Conservation (phyloP, 2,329 filamentous ascomycete species). For the Colletotrichum sublineola region DNA sequence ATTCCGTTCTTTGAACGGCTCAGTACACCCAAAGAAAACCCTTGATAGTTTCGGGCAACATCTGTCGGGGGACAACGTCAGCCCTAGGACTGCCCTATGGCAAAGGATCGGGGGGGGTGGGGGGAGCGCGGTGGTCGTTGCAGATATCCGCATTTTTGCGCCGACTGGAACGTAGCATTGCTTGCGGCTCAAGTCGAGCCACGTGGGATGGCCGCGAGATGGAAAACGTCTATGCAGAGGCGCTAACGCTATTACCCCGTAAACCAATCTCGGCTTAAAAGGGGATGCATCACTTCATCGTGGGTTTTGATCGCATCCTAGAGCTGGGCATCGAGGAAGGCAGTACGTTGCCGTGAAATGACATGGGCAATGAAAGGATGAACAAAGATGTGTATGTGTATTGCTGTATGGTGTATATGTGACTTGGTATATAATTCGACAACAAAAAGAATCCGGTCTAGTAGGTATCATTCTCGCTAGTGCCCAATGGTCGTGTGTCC, state of each 20-base stretch:
- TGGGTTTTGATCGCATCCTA: neutral
- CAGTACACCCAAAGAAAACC: conserved; percentile 40
- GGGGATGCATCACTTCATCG: too few species aligned
- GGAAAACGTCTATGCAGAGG: neutral
- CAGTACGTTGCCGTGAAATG: too few species aligned
- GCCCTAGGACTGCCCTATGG: conserved; percentile 49
- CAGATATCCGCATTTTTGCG: conserved; percentile 48
- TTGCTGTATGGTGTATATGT: neutral
- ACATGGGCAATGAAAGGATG: neutral
- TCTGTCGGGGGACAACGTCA: conserved; percentile 42
- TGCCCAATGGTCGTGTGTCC: neutral
- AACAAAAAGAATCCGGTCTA: neutral
- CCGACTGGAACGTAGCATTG: conserved; percentile 46
- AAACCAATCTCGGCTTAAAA: too few species aligned
- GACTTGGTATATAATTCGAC: neutral
- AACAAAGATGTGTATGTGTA: neutral
- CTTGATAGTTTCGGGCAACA: conserved; percentile 5
- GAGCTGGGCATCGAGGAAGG: neutral
- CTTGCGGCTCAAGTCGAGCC: conserved; percentile 43
- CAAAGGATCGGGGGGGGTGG: conserved; percentile 41
- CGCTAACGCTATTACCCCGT: too few species aligned
- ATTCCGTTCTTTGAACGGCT: conserved; percentile 47
- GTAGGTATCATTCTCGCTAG: conserved; percentile 10
- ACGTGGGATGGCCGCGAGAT: neutral
- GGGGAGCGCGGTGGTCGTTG: conserved; percentile 47